Evolutionary conservation across 1,139 yeast genomes (phyloP), one percentile per base, ranked within the genome.

Genomic region (Protomyces gravidus): DNA sequence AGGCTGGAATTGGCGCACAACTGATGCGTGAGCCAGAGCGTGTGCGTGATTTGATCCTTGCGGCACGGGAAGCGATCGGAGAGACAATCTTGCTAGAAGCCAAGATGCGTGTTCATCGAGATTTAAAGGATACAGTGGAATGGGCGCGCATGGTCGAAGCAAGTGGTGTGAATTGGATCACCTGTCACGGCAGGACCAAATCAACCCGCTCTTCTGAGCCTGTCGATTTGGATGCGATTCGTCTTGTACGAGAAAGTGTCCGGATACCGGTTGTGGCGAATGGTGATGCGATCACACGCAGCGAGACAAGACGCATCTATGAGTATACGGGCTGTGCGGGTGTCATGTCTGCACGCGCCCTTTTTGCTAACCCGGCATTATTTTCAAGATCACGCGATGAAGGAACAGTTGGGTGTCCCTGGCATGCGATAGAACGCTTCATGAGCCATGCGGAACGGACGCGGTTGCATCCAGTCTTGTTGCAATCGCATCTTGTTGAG

Each of bases 1-100:
- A 96, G 50, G 97, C 89, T 70, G 98, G 98, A 17, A 89, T 92
- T 26, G 98, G 98, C 3, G 97, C 97, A 0, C 97, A 97, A 0
- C 76, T 92, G 60, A 90, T 92, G 89, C 76, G 83, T 28, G 84
- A 87, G 64, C 89, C 94, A 0, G 89, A 88, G 40, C 74, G 85
- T 53, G 95, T 94, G 3, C 80, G 92, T 0, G 78, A 80, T 1
- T 86, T 92, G 96, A 96, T 92, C 2, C 75, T 76, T 53, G 88
- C 89, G 0, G 95, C 89, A 30, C 90, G 90, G 68, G 75, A 76
- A 1, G 82, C 79, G 67, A 88, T 84, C 67, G 95, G 95, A 0
- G 80, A 79, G 56, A 71, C 69, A 2, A 78, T 92, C 23, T 81
- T 90, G 63, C 77, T 92, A 36, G 98, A 92, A 70, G 92, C 95